Evolutionary conservation across 768 basidiomycete species (phyloP), one percentile per base, ranked within the genome.

Genomic region (Hemileccinum impolitum): DNA sequence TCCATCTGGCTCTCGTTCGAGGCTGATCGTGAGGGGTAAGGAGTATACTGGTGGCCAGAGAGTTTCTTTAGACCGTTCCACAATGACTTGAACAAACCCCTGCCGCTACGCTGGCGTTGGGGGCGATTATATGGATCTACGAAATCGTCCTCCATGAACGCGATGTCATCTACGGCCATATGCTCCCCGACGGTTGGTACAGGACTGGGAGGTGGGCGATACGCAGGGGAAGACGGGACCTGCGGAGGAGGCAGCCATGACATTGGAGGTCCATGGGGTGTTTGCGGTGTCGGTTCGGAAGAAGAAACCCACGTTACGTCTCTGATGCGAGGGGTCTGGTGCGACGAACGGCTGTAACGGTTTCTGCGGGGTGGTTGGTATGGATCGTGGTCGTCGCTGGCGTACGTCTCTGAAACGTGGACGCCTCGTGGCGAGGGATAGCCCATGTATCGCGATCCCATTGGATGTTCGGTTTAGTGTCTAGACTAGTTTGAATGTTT

Each of bases 11-110:
- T 34, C 15, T 8, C 46, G 26, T 50, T 47, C 6, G 49, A 48
- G 10, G 43, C 36, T 4, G 34, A 7, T 26, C 45, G 32, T 1
- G 46, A 31, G n/a, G 43, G 49, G 47, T 52, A 41, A 21, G 48
- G 53, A n/a, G 45, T 5, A 26, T 28, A 47, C 14, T 48, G 37
- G 48, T 59, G 51, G 34, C 56, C 56, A 39, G 63, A 57, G 19
- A 62, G 54, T 43, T 64, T 67, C 52, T 64, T 70, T 8, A 74
- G 46, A 4, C 69, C 67, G 1, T 59, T 57, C 45, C 73, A 67
- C 17, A 74, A 49, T 1, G 66, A 63, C 15, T 61, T 63, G 4
- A 66, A 47, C 14, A 70, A 49, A 34, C 59, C 48, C 6, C 19
- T 51, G n/a, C 52, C 44, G 25, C 50, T 23, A 26, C 45, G 35